phyloP scores from a whole-genome alignment of 441 rosid species.

The Cnidoscolus chayamansa region DNA sequence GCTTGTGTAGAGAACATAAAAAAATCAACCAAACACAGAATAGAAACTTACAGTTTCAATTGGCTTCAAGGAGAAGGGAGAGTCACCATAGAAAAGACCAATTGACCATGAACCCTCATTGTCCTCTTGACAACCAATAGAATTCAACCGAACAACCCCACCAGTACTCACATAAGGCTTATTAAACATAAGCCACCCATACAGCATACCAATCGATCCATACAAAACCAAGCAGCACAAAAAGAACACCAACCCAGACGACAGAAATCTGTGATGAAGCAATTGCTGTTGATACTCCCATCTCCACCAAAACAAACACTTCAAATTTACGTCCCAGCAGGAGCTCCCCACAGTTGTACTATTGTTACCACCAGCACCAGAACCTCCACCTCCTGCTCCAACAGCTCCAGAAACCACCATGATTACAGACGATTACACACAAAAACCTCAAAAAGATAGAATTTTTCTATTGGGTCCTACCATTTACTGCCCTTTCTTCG shows the following conservation, averaged over 20 bases:
- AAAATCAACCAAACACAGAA: not conserved
- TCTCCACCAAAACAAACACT: constrained; percentile 45
- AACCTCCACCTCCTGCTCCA: constrained; percentile 13
- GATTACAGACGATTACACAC: not conserved
- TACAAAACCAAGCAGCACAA: constrained; percentile 52
- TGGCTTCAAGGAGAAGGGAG: constrained; percentile 85
- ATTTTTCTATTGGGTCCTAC: not conserved
- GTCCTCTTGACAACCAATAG: constrained; percentile 77
- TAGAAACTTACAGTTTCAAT: constrained; percentile 68
- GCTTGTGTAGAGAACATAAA: not conserved
- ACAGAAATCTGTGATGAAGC: constrained; percentile 18
- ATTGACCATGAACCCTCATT: constrained; percentile 94
- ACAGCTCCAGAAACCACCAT: constrained; percentile 15
- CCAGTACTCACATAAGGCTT: constrained; percentile 33
- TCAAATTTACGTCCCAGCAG: constrained; percentile 25
- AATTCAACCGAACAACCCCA: constrained; percentile 28
- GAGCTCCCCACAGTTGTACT: constrained; percentile 15
- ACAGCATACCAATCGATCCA: constrained; percentile 55
- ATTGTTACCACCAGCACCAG: constrained; percentile 14
- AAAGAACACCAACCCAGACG: constrained; percentile 49
- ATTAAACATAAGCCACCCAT: constrained; percentile 54
- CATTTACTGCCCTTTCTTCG: not conserved
- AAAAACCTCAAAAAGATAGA: not conserved
- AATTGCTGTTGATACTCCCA: constrained; percentile 32
- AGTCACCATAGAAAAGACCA: constrained; percentile 81